Conservation (phyloP, 2,329 filamentous ascomycete genomes). For the Talaromyces sp. region DNA sequence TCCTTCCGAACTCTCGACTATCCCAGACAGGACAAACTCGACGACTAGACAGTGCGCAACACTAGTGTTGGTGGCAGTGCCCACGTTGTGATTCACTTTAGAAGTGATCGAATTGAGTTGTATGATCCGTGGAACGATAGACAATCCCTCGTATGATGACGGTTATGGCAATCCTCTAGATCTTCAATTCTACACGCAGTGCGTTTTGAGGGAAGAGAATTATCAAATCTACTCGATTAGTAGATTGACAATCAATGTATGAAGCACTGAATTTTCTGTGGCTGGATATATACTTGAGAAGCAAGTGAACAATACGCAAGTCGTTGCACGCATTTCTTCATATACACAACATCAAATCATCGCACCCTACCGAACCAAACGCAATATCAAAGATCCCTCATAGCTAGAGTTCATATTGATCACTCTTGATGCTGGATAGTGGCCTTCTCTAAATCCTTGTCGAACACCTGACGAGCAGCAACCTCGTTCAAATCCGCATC, state of each 20-base stretch:
- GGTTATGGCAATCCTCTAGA: no score
- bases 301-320: background rate
- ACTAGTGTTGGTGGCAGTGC: background rate
- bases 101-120: background rate
- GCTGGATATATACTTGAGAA: background rate
- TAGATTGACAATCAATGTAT: background rate
- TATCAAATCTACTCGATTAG: background rate
- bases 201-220: background rate
- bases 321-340: background rate
- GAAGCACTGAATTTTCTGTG: background rate
- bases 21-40: no score
- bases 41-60: background rate
- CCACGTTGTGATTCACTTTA: background rate
- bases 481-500: slow-evolving; percentile 45
- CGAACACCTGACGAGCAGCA: slow-evolving; percentile 29
- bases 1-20: background rate
- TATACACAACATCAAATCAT: background rate
- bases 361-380: background rate
- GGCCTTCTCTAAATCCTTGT: slow-evolving; percentile 31
- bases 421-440: slow-evolving; percentile 11
- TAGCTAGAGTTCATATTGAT: background rate
- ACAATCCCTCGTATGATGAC: background rate
- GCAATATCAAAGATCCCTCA: background rate
- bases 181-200: no score
- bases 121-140: background rate